Evolutionary conservation across 371 early-diverging fungal species (phyloP).

Genomic region (Phascolomyces articulosus): DNA sequence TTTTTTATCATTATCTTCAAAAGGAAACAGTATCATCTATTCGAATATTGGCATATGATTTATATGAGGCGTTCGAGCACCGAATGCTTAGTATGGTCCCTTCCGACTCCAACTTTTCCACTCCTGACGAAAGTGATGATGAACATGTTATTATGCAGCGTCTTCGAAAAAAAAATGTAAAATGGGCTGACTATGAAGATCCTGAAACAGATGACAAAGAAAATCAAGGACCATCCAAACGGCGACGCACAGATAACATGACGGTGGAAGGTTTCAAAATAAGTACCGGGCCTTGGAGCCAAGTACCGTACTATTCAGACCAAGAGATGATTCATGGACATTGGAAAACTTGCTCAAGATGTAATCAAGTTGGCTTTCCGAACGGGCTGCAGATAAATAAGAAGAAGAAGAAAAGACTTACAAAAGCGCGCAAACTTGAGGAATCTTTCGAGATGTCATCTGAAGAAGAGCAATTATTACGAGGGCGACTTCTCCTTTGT

Average conservation of each 20-base stretch:
- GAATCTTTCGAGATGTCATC: slow-evolving; percentile 10
- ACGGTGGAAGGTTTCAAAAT: neutral
- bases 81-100: no score
- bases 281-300: neutral
- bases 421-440: neutral
- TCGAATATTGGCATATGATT: no score
- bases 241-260: no score
- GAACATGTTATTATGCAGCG: neutral
- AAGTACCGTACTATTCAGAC: neutral
- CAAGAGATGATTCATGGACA: neutral
- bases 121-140: neutral
- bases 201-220: neutral
- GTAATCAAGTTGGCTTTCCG: neutral
- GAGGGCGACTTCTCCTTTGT: slow-evolving; percentile 45
- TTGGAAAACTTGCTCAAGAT: slow-evolving; percentile 16
- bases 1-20: neutral
- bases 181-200: neutral
- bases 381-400: slow-evolving; percentile 8
- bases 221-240: neutral
- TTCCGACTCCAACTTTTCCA: no score
- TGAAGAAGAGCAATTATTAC: slow-evolving; percentile 32
- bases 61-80: no score
- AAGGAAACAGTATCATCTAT: no score
- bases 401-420: neutral
- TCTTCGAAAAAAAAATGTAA: neutral